Base-by-base conservation (phyloP, 306 rosid species). In the Casuarina glauca region DNA sequence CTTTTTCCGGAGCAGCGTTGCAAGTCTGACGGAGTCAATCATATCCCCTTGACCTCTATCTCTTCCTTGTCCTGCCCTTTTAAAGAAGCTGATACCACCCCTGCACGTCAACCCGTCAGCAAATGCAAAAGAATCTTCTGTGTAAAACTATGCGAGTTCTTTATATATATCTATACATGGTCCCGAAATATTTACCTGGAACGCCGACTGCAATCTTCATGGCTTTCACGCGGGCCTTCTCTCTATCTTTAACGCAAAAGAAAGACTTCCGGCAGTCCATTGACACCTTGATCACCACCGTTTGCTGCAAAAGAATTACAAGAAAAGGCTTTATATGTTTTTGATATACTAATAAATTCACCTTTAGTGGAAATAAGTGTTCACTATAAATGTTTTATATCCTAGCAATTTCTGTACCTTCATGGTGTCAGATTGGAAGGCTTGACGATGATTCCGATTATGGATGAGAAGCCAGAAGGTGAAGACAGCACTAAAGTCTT, bases 171-270 rank as follows among this genome's bases (percentile, higher is more conserved):
- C 3, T 52, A 44, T 52, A 52, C 16, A 16, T 16, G 2, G 5
- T 4, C 4, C 3, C 4, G 4, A 52, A 15, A 8, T n/a, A 9
- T 6, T 69, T 82, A 83, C 87, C 86, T 20, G 48, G 51, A 11
- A 83, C 52, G 19, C 82, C 76, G 36, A 84, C 84, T 50, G 90
- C 90, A 38, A 84, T 86, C 73, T 46, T 83, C 39, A 64, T 42
- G 63, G 77, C 90, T 63, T 73, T 79, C 55, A 57, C 51, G 43
- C 80, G 53, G 63, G 50, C 69, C 11, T 38, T 16, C 1, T 38
- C 1, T 39, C 69, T 45, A 12, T 36, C 9, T 20, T 36, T 15
- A 6, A 13, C 10, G 3, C 69, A 8, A 1, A 38, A 38, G 38
- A 16, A 15, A 6, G 10, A 26, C 64, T 52, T 76, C 17, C 60